Evolutionary conservation across 2,329 filamentous ascomycete species (phyloP).

Genomic region (Beauveria medogensis): DNA sequence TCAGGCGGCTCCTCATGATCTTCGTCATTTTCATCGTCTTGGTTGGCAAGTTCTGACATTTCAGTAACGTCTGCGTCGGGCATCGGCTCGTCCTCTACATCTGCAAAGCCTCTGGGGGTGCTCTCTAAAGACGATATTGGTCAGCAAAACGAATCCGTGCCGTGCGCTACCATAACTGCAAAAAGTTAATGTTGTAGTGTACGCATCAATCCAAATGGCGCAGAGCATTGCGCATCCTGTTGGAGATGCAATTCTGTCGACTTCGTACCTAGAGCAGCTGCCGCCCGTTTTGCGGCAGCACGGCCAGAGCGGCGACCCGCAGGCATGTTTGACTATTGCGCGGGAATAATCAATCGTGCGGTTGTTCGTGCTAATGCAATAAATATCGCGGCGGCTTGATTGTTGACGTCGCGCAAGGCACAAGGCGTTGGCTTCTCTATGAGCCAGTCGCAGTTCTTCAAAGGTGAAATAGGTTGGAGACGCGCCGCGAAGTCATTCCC

Average conservation of each 20-base stretch:
- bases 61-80: slow-evolving; percentile 22
- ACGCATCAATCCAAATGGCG: not conserved
- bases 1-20: slow-evolving; percentile 28
- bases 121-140: slow-evolving; percentile 25
- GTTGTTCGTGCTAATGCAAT: not conserved
- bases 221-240: not conserved
- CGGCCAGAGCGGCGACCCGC: slow-evolving; percentile 41
- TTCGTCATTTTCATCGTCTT: slow-evolving; percentile 38
- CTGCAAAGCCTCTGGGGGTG: slow-evolving; percentile 33
- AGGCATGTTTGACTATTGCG: slow-evolving; percentile 11
- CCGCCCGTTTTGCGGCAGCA: slow-evolving; percentile 45
- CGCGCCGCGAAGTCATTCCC: slow-evolving; percentile 18
- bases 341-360: not conserved
- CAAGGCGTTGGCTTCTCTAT: not conserved
- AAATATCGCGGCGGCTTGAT: not conserved
- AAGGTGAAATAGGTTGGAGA: slow-evolving; percentile 14
- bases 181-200: not conserved
- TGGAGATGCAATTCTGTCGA: slow-evolving; percentile 5
- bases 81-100: slow-evolving; percentile 33
- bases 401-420: not conserved
- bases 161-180: not conserved
- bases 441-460: not conserved
- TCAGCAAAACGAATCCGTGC: not conserved
- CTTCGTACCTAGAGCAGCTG: slow-evolving; percentile 43
- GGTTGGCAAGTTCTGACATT: slow-evolving; percentile 22